Base-by-base conservation (phyloP, 257 asterid genomes). In the Parsonsia alboflavescens region DNA sequence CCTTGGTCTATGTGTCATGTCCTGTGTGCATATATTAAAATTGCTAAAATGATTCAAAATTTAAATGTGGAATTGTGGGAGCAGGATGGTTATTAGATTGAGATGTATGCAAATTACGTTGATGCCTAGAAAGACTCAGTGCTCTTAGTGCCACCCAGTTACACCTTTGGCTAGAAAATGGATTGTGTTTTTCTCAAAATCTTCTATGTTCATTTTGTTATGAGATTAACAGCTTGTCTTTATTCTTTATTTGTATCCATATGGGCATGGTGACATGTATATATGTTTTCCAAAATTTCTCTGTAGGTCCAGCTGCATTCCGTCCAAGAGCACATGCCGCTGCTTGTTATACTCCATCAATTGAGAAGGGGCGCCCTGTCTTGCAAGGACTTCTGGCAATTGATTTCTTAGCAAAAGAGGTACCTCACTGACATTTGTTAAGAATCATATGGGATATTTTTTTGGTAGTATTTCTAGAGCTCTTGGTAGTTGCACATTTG, bases 281-380 rank as follows among this genome's bases (percentile, higher is more conserved):
- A 13, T 28, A 21, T 2, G 7, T 17, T 1, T 69, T 69, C 42
- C 22, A 48, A 22, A n/a, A 42, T 45, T 12, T 46, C 72, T 46
- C 48, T 81, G 74, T 81, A 95, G 99, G 99, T 79, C 96, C 99
- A 69, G 98, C 99, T 78, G 97, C 99, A 78, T 95, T 95, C 83
- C 93, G 99, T 74, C 99, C 99, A 44, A 92, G 99, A 78, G 93
- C 97, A 74, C 89, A 89, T 74, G 88, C 90, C 30, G 80, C 91
- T 72, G 83, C 90, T 72, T 84, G 87, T 76, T 95, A 95, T 80
- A 87, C 91, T 68, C 81, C 90, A 74, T 87, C 92, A 49, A 73
- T 90, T 79, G 97, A 93, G 84, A 92, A 90, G 85, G 97, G 97
- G 28, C 93, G 98, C 12, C 98, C 99, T 75, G 91, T 95, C 80